phyloP scores from a whole-genome alignment of 2,329 filamentous ascomycete genomes.

The Colletotrichum gloeosporioides region DNA sequence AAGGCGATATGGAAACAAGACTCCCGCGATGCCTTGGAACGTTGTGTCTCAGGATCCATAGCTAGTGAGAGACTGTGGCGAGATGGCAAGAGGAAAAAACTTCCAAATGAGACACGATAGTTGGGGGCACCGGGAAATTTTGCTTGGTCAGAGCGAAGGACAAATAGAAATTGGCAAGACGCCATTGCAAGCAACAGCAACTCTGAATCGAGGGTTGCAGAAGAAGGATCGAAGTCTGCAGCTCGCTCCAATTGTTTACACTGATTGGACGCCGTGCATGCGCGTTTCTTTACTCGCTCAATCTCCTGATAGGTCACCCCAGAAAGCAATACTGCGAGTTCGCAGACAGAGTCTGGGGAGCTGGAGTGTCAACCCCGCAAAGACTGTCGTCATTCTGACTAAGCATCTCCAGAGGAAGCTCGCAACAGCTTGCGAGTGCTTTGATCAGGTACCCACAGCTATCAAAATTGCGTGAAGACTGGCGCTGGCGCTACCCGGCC shows the following conservation, averaged over 20 bases:
- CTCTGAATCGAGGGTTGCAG: background rate
- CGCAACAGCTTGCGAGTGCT: background rate
- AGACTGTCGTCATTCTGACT: conserved; percentile 22
- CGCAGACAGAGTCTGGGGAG: conserved; percentile 1
- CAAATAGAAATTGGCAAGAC: background rate
- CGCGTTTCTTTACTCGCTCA: conserved; percentile 1
- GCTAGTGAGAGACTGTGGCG: background rate
- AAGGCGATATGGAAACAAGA: background rate
- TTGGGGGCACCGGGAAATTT: background rate
- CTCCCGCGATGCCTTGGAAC: conserved; percentile 1
- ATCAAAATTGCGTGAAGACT: conserved; percentile 16
- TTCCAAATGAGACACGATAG: background rate
- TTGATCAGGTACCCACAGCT: background rate
- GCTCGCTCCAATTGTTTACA: background rate
- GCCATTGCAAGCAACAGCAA: background rate
- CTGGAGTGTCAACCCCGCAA: conserved; percentile 13
- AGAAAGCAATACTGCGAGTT: background rate
- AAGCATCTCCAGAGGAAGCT: conserved; percentile 2
- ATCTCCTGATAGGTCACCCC: background rate
- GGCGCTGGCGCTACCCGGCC: conserved; percentile 10
- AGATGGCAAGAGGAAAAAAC: background rate
- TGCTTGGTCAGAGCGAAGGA: background rate
- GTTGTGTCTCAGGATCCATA: background rate
- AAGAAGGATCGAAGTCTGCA: background rate
- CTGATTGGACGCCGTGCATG: background rate